These are phyloP conservation scores for Phaseolus coccineus DNA, from an alignment of 331 rosid genomes.

Conservation along the genomic window DNA sequence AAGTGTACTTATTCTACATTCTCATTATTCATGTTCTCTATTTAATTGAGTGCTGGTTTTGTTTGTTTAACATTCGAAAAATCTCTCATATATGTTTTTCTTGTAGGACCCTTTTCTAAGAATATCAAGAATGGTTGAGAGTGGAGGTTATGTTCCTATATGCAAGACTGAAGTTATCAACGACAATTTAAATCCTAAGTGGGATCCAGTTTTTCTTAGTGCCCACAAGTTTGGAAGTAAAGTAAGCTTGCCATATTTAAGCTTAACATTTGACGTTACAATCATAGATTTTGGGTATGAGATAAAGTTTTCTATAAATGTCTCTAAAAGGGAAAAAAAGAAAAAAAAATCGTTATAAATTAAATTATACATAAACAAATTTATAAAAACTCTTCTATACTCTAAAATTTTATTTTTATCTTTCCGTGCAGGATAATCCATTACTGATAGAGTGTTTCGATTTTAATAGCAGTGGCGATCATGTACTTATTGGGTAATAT, in stretches of 20 bases:
- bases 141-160: slow-evolving; percentile 74
- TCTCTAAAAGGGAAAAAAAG: no score
- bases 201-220: slow-evolving; percentile 72
- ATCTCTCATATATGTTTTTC: slow-evolving; percentile 14
- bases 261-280: slow-evolving; percentile 21
- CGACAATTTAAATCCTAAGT: slow-evolving; percentile 75
- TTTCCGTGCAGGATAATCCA: slow-evolving; percentile 74
- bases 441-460: slow-evolving; percentile 86
- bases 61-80: background rate
- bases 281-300: no score
- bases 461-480: slow-evolving; percentile 82
- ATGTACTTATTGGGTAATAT: slow-evolving; percentile 77
- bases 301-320: no score
- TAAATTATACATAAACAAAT: no score
- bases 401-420: background rate
- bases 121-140: slow-evolving; percentile 79
- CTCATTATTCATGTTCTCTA: background rate
- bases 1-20: slow-evolving; percentile 54
- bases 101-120: slow-evolving; percentile 84
- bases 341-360: no score
- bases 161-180: slow-evolving; percentile 85
- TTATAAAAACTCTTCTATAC: no score
- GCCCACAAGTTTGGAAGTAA: slow-evolving; percentile 77
- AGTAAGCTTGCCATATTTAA: slow-evolving; percentile 52
- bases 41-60: slow-evolving; percentile 2